Evolutionary conservation across 768 basidiomycete species (phyloP).

Genomic region (Serendipita vermifera): DNA sequence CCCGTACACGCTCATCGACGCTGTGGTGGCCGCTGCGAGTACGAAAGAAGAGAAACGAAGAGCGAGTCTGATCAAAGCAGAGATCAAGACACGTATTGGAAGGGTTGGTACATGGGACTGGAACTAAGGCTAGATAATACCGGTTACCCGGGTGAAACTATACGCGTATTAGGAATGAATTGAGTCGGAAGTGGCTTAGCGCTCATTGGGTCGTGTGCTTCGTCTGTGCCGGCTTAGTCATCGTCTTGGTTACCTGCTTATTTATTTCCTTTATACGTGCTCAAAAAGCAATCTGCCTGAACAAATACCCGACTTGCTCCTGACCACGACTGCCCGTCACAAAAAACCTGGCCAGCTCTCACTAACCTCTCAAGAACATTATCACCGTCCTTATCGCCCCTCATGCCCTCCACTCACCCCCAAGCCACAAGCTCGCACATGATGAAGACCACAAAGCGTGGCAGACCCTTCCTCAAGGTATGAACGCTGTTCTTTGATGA

Average conservation of each 20-base stretch:
- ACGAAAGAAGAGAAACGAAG: conserved; percentile 29
- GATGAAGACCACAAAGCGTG: conserved; percentile 98
- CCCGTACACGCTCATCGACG: conserved; percentile 74
- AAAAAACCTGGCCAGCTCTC: too few species aligned
- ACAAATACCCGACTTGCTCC: neutral
- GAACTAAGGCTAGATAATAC: neutral
- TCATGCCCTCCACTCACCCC: conserved; percentile 30
- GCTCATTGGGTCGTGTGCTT: too few species aligned
- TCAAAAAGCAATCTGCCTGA: too few species aligned
- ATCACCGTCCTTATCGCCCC: conserved; percentile 16
- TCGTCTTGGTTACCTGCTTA: too few species aligned
- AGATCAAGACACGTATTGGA: neutral
- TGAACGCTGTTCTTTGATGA: conserved; percentile 15
- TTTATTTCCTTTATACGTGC: too few species aligned
- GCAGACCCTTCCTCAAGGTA: conserved; percentile 87
- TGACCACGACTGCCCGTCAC: too few species aligned
- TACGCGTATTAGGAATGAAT: too few species aligned
- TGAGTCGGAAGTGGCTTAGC: too few species aligned
- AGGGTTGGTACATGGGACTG: neutral
- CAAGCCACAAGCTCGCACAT: conserved; percentile 71
- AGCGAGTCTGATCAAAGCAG: neutral
- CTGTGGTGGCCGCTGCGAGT: conserved; percentile 56
- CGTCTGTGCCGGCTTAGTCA: too few species aligned
- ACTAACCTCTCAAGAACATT: too few species aligned
- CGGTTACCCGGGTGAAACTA: neutral